Evolutionary conservation across 495 filamentous ascomycete genomes (phyloP).

Genomic region (Pseudoneurospora amorphoporcata): DNA sequence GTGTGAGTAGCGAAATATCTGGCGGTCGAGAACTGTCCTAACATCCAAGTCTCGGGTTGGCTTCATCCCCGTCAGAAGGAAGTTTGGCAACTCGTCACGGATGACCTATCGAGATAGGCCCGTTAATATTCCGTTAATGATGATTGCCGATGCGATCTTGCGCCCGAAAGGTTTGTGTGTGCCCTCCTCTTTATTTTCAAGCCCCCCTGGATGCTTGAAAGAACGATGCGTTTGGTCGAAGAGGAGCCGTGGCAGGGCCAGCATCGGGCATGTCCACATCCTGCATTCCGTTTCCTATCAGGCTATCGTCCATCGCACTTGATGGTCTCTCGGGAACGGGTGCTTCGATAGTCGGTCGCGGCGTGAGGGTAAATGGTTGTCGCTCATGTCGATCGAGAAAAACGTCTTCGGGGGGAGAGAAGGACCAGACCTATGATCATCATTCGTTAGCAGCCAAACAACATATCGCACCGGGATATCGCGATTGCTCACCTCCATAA

Average conservation of each 20-base stretch:
- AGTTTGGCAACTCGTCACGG: neutral
- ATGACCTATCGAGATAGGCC: neutral
- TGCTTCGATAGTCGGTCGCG: constrained; percentile 25
- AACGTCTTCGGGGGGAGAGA: constrained; percentile 73
- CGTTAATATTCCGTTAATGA: neutral
- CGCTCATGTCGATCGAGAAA: constrained; percentile 37
- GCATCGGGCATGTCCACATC: constrained; percentile 41
- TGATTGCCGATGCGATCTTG: neutral
- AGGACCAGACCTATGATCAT: constrained; percentile 67
- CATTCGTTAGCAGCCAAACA: constrained; percentile 1
- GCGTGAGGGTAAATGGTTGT: constrained; percentile 13
- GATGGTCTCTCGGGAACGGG: constrained; percentile 28
- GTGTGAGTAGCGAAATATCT: neutral
- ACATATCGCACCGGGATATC: constrained; percentile 5
- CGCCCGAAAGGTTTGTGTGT: neutral
- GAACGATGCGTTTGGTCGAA: constrained; percentile 30
- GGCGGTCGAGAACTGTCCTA: neutral
- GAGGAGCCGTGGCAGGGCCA: constrained; percentile 33
- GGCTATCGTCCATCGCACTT: constrained; percentile 27
- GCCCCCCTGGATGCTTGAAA: constrained; percentile 20
- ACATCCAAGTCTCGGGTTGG: neutral
- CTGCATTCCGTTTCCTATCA: constrained; percentile 17
- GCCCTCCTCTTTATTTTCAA: neutral
- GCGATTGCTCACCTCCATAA: constrained; percentile 76
- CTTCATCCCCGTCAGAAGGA: neutral